Base-by-base conservation (phyloP, 164 flowering plant species). In the Pachysandra terminalis region DNA sequence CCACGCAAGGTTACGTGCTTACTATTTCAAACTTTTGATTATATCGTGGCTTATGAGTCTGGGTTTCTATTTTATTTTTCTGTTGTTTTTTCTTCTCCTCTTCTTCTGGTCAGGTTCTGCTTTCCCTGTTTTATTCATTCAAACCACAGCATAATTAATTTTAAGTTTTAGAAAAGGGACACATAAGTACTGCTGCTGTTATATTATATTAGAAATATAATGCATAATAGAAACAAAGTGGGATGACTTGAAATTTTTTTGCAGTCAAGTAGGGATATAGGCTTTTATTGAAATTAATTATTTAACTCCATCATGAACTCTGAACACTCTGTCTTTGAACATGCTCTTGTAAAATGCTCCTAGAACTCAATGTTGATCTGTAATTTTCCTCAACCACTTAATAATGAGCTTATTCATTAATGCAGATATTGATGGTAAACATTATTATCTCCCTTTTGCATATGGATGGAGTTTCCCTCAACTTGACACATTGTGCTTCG, bases 371-470 rank as follows among this genome's bases (percentile, higher is more conserved):
- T 28, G 41, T 66, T 16, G 1, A 22, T 53, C 3, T 55, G 49
- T 65, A 16, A 37, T 35, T 54, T 45, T 62, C 58, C 15, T 57
- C 32, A 15, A 14, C 21, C 65, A 13, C 22, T 49, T 55, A 22
- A 49, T 59, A 7, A 9, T 22, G 19, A 19, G 27, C 66, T 15
- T 59, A 26, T 16, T 63, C 21, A 24, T 63, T 68, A 68, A 54
- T 82, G 86, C 96, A 96, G 99, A 83, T 90, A 73, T 71, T 88
- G 48, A 79, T 91, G 90, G 90, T 90, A 81, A 87, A 81, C 83
- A 82, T 90, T 54, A 81, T 96, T 35, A 84, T 93, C 72, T 87
- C 97, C 41, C 88, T 96, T 65, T 73, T 96, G 63, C 90, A 88
- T 77, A 93, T 96, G 88, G 93, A 93, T 81, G 82, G 75, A 73